Evolutionary conservation across 306 rosid species (phyloP).

Genomic region (Cucumis sativus): DNA sequence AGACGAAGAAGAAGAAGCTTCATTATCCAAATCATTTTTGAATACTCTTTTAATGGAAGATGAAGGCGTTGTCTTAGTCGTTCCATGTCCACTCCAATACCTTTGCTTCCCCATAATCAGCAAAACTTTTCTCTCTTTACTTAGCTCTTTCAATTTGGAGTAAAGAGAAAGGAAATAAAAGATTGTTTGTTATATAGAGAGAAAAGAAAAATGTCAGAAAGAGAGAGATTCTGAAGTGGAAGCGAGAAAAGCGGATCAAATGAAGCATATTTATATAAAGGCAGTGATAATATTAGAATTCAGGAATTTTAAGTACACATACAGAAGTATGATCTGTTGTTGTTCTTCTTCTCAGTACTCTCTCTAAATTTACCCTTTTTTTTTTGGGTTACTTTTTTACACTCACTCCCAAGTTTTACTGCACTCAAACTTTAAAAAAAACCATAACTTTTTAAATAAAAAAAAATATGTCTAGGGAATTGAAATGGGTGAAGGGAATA

Average conservation of each 20-base stretch:
- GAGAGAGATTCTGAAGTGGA: slow-evolving; percentile 19
- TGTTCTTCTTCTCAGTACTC: background rate
- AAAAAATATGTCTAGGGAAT: background rate
- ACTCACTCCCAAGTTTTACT: slow-evolving; percentile 66
- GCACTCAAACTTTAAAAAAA: background rate
- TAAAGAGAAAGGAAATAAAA: background rate
- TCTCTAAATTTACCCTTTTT: background rate
- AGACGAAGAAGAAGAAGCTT: slow-evolving; percentile 19
- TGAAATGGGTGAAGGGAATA: slow-evolving; percentile 32
- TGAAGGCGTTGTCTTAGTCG: slow-evolving; percentile 5
- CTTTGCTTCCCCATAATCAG: slow-evolving; percentile 53
- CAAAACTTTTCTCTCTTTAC: background rate
- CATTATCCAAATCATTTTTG: slow-evolving; percentile 20
- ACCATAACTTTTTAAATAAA: background rate
- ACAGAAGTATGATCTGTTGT: background rate
- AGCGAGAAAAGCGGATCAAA: slow-evolving; percentile 74
- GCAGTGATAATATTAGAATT: slow-evolving; percentile 27
- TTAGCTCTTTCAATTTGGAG: background rate
- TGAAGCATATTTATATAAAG: slow-evolving; percentile 23
- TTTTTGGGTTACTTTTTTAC: slow-evolving; percentile 11
- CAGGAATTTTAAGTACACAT: slow-evolving; percentile 37
- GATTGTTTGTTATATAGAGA: background rate
- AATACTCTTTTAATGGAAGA: background rate
- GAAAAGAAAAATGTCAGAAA: background rate
- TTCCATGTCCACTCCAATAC: slow-evolving; percentile 35